Base-by-base conservation (phyloP, 1,284 basidiomycete species). In the Ceratobasidium sp. region DNA sequence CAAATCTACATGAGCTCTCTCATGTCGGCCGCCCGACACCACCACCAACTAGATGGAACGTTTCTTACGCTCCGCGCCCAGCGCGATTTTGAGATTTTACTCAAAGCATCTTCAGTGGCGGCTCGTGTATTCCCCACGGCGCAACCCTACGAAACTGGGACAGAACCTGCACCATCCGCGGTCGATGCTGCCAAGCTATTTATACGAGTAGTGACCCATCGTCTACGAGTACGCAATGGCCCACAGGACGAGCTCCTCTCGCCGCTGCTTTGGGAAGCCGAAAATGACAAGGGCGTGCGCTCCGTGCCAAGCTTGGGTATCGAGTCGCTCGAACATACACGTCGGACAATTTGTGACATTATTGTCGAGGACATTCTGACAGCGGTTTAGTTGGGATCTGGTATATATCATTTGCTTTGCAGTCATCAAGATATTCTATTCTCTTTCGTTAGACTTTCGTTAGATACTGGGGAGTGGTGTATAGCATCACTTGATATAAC, bases 1-100 rank as follows among this genome's bases (percentile, higher is more conserved):
- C 84, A 85, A n/a, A 85, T 91, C 23, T 94, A 94, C 82, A 85
- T 92, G 6, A 87, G 90, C 14, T 93, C 94, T 82, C 86, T 94
- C 41, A 90, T 95, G 79, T 88, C 91, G 44, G 92, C 93, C 2
- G 87, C 90, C 30, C 88, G 93, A 4, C 91, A 94, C 81, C 90
- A 93, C 81, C 89, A 89, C 0, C 87, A 89, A 73, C 85, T 95
- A 18, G 93, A 95, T 79, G 91, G 88, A 3, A 90, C 88, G 77
- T 85, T 93, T 71, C 86, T 95, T 57, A 92, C 90, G 0, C 87
- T 87, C 27, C 87, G 87, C 41, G 88, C 90, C 0, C 87, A 88
- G 78, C 85, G 86, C 75, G 92, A 94, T 79, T 90, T 90, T 12
- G 87, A 89, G 78, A 88, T 87, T 30, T 86, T 94, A 41, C 86